phyloP scores from a whole-genome alignment of 164 flowering plant genomes.

The Tinospora cordifolia region DNA sequence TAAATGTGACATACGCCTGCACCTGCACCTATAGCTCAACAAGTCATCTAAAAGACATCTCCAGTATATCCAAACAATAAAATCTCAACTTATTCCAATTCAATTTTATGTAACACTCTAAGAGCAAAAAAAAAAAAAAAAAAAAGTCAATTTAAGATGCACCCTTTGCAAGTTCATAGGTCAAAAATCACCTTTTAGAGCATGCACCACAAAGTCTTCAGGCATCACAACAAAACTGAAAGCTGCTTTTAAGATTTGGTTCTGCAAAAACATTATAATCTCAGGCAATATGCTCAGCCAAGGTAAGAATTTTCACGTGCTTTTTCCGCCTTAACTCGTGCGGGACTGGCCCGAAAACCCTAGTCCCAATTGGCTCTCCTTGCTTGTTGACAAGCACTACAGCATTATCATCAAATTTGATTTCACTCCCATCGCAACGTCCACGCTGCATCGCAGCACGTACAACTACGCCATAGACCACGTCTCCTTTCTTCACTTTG shows the following conservation, averaged over 20 bases:
- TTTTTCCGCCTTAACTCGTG: conserved; percentile 83
- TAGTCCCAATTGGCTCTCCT: conserved; percentile 76
- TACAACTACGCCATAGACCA: conserved; percentile 75
- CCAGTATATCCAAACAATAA: too few species aligned
- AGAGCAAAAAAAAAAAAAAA: too few species aligned
- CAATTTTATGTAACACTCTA: too few species aligned
- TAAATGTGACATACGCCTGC: too few species aligned
- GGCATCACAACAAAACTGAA: too few species aligned
- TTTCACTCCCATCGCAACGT: conserved; percentile 79
- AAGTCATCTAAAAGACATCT: too few species aligned
- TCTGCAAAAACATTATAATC: neutral
- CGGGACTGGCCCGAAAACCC: conserved; percentile 88
- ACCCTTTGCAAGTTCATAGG: too few species aligned
- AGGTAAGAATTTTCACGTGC: conserved; percentile 74
- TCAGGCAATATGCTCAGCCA: conserved; percentile 68
- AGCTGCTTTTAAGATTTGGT: neutral
- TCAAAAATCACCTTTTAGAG: too few species aligned
- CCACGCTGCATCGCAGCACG: conserved; percentile 88
- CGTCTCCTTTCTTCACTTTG: conserved; percentile 83
- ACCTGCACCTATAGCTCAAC: too few species aligned
- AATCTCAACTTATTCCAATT: too few species aligned
- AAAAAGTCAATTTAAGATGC: too few species aligned
- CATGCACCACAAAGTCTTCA: too few species aligned
- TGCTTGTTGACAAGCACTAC: conserved; percentile 79
- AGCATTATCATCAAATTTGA: conserved; percentile 92